Conservation (phyloP, 768 basidiomycete species). For the Russula griseocarnosa region DNA sequence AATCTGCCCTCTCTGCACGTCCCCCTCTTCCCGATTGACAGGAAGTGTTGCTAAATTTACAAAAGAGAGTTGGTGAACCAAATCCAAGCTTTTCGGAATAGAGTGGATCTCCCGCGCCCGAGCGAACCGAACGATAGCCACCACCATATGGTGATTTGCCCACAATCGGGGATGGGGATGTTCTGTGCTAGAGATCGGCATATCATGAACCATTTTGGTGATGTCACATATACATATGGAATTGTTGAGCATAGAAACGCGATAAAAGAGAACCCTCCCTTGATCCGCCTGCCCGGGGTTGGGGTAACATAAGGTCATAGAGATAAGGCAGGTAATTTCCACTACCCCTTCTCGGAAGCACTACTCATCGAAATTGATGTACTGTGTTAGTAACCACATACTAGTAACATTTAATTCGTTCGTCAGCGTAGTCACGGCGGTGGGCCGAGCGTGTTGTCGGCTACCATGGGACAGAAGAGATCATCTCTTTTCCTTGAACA, state of each 20-base stretch:
- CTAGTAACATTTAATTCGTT: neutral
- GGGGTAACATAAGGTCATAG: too few species aligned
- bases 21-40: neutral
- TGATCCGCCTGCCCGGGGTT: too few species aligned
- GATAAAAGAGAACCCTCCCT: neutral
- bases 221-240: neutral
- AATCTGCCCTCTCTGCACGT: neutral
- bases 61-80: neutral
- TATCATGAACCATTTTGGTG: neutral
- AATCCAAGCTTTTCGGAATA: too few species aligned
- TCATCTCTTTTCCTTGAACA: neutral
- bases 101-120: too few species aligned
- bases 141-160: conserved; percentile 11
- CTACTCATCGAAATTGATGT: neutral
- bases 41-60: neutral
- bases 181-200: neutral
- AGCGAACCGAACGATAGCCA: neutral
- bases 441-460: neutral
- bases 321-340: too few species aligned
- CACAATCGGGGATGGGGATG: neutral
- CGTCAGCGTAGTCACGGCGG: neutral
- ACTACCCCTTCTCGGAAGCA: neutral
- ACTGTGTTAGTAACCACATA: neutral
- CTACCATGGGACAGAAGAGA: neutral
- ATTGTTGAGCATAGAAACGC: neutral